Conservation (phyloP, 2,329 filamentous ascomycete genomes). For the Pseudogymnoascus sp. region DNA sequence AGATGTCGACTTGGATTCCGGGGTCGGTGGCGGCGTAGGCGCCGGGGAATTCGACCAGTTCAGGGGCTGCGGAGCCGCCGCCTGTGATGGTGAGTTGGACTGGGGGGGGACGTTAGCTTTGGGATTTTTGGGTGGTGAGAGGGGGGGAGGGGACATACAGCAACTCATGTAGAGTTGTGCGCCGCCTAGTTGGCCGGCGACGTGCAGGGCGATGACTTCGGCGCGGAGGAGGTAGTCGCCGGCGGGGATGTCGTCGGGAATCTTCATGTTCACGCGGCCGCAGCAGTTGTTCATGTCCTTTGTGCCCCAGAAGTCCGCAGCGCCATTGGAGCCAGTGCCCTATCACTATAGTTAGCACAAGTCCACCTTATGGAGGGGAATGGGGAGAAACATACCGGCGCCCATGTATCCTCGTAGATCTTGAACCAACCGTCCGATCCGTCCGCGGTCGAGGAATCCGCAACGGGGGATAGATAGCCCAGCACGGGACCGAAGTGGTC, state of each 20-base stretch:
- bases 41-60: constrained; percentile 35
- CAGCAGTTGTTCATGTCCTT: constrained; percentile 29
- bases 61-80: constrained; percentile 25
- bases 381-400: background rate
- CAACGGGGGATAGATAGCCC: constrained; percentile 44
- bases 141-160: constrained; percentile 12
- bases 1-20: constrained; percentile 33
- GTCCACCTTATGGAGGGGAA: no score
- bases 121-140: constrained; percentile 24
- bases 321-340: no score
- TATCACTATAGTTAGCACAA: no score
- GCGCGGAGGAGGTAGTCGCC: constrained; percentile 48
- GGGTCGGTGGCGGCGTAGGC: constrained; percentile 37
- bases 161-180: constrained; percentile 34
- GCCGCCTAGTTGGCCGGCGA: constrained; percentile 34
- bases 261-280: constrained; percentile 40
- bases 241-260: constrained; percentile 43
- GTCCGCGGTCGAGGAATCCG: constrained; percentile 38
- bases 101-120: constrained; percentile 34
- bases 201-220: constrained; percentile 47
- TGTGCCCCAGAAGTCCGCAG: background rate
- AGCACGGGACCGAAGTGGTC: constrained; percentile 47
- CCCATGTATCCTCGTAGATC: constrained; percentile 41
- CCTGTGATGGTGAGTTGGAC: constrained; percentile 36
- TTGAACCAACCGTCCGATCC: constrained; percentile 44